Base-by-base conservation (phyloP, 106 monocot genomes). In the Acanthochlamys bracteata region DNA sequence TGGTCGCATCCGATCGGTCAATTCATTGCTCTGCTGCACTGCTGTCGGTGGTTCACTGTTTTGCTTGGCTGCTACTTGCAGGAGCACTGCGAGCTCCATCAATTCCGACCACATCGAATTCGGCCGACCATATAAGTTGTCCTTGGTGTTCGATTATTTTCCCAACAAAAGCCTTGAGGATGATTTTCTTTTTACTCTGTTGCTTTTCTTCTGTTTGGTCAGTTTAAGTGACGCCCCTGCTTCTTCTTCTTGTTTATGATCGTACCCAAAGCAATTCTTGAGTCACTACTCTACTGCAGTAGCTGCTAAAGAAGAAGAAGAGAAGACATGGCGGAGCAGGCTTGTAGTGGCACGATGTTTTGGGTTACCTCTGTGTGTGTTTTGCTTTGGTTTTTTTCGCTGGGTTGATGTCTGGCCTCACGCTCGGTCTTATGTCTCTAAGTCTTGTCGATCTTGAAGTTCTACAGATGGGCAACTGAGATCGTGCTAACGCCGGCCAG, bases 381-480 rank as follows among this genome's bases (percentile, higher is more conserved):
- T 25, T 60, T 8, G 82, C 58, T 1, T 78, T 96, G 26, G 96
- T 96, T 39, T 15, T 64, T 74, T 96, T 96, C 69, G 96, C 96
- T 0, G 96, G 96, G 3, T 78, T 96, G 61, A 96, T 96, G 96
- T 91, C 96, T 17, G 96, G 96, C 6, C 85, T 96, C 72, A 96
- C 96, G 21, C 85, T 96, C 20, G 96, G 96, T 10, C 91, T 96
- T 72, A 96, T 96, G 91, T 96, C 96, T 10, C 80, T 96, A 63
- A 96, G 91, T 74, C 84, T 91, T 71, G 91, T 96, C 71, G 96
- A 96, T 65, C 88, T 96, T 24, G 96, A 96, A 68, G 96, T 96
- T 27, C 88, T 98, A 69, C 24, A 68, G 67, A 92, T 26, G 98
- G 98, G 0, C 73, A 68, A 15, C 92, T 92, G 20, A 24, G 98